Evolutionary conservation across 129 eudicot species (phyloP).

Genomic region (Flaveria bidentis): DNA sequence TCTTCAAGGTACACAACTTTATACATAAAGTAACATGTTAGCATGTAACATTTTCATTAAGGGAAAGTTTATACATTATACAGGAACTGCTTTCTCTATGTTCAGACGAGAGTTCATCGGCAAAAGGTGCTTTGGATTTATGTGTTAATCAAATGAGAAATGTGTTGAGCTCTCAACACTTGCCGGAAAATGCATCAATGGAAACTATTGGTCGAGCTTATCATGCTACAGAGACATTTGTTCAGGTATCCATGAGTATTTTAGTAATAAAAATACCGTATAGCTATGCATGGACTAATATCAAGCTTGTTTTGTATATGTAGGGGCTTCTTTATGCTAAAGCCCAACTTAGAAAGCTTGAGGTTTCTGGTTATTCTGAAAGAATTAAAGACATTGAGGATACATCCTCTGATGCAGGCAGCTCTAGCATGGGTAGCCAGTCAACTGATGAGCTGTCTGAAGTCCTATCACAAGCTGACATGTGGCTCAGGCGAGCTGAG

Average conservation of each 20-base stretch:
- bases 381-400: constrained; percentile 75
- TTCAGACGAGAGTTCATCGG: constrained; percentile 78
- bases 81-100: constrained; percentile 91
- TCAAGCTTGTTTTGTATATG: constrained; percentile 23
- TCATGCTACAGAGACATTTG: constrained; percentile 95
- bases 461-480: constrained; percentile 71
- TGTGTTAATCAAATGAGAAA: constrained; percentile 84
- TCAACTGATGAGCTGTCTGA: constrained; percentile 81
- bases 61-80: constrained; percentile 9
- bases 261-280: neutral
- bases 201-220: constrained; percentile 96
- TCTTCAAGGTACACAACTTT: constrained; percentile 67
- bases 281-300: constrained; percentile 12
- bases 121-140: constrained; percentile 88
- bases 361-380: constrained; percentile 65
- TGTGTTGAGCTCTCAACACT: constrained; percentile 66
- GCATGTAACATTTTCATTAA: neutral
- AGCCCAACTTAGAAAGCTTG: constrained; percentile 74
- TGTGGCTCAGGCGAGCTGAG: constrained; percentile 93
- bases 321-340: constrained; percentile 87
- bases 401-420: constrained; percentile 90
- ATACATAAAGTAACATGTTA: neutral
- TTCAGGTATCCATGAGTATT: constrained; percentile 56
- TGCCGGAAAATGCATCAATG: constrained; percentile 92
- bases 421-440: constrained; percentile 90